A percentile compares a stretch with the other conserved stretches of the same genome.
These are phyloP conservation scores for Naegleria lovaniensis DNA, from an alignment of 208 protist genomes.

Conservation along the genomic window DNA sequence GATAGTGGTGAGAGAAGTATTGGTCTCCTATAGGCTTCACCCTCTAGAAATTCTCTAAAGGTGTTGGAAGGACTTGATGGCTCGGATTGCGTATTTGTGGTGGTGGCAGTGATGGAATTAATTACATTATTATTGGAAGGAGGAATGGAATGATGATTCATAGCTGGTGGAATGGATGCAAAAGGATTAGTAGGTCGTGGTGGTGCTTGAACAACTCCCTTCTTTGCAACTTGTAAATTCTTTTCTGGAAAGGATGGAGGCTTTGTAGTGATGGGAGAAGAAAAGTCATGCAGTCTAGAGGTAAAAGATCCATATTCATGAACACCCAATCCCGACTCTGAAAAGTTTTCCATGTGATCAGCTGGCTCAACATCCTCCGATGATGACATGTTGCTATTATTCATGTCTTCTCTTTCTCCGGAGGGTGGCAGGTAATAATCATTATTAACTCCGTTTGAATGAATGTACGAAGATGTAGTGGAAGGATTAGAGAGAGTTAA, in stretches of 20 bases:
- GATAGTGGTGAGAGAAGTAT: background rate
- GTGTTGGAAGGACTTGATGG: background rate
- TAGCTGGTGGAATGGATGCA: background rate
- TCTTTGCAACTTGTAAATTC: background rate
- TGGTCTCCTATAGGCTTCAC: background rate
- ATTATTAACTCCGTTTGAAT: background rate
- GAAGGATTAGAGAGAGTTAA: background rate
- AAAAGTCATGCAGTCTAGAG: background rate
- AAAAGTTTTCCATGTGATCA: background rate
- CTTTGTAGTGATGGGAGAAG: background rate
- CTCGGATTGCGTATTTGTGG: background rate
- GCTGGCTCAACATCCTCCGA: background rate
- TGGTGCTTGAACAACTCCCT: background rate
- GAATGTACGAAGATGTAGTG: background rate
- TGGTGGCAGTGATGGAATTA: background rate
- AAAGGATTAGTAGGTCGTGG: background rate
- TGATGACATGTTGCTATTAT: background rate
- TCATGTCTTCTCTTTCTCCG: background rate
- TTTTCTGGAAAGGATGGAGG: background rate
- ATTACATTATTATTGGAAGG: background rate
- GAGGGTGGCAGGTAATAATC: background rate
- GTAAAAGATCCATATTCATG: background rate
- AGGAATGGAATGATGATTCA: background rate
- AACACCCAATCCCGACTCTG: background rate
- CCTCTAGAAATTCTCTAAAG: background rate